Evolutionary conservation across 257 asterid genomes (phyloP), one percentile per base, ranked within the genome.

Genomic region (Capsicum baccatum): DNA sequence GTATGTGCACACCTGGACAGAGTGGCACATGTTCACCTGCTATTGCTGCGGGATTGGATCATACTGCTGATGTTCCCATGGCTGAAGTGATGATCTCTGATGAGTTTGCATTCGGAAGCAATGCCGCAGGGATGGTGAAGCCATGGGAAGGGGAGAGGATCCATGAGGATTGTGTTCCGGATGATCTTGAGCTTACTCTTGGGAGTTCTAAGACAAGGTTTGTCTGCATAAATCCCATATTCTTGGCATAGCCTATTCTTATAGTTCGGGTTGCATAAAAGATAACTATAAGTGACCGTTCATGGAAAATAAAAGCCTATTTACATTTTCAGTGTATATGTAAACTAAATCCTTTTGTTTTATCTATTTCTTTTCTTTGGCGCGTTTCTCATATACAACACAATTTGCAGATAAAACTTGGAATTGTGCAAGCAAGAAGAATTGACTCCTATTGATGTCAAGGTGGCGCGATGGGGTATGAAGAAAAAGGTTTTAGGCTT

Each of bases 21-120:
- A 94, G 97, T 60, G 97, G 97, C 78, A 90, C 97, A 17, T 94
- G 97, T 86, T 94, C 97, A 6, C 98, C 98, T 35, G 93, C 88
- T 76, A 81, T 90, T 66, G 86, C 93, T 64, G 86, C 89, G 6
- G 86, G 89, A 39, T 59, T 84, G 44, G 91, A 88, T 83, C 86
- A 83, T n/a, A 84, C 62, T 42, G 85, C 91, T 79, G 92, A 91
- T 82, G 85, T 93, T 67, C 97, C 97, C 12, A 93, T 93, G 98
- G 87, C 90, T 8, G 89, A 89, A 62, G 88, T 84, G 73, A 39
- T 88, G 76, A 60, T 88, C 2, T 83, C 91, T 0, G 89, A 87
- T n/a, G 94, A 91, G 80, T 91, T 89, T 85, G 94, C 94, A 19
- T 89, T 91, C 12, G 89, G 92, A 50, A 87, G 89, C 87, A 85